phyloP scores from a whole-genome alignment of 1,284 basidiomycete genomes.

The Melampsora medusae region DNA sequence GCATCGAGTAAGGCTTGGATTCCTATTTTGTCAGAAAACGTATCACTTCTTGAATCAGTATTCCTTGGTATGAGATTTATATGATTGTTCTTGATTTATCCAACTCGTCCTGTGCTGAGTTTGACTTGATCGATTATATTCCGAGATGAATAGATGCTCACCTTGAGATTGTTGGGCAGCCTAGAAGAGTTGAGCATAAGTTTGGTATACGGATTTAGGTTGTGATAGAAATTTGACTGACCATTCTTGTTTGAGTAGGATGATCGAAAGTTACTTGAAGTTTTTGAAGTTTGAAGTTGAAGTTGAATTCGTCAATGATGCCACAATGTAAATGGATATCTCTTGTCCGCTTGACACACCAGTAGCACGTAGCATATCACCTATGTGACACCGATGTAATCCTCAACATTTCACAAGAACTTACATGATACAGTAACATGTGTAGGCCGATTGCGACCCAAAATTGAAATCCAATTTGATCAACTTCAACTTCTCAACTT shows the following conservation, averaged over 20 bases:
- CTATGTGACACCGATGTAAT: background rate
- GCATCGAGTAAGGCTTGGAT: constrained; percentile 41
- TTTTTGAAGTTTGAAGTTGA: background rate
- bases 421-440: too few species aligned
- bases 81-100: too few species aligned
- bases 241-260: background rate
- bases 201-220: too few species aligned
- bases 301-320: background rate
- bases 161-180: constrained; percentile 44
- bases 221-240: background rate
- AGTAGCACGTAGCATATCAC: background rate
- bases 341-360: background rate
- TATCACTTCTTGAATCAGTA: background rate
- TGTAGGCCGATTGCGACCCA: too few species aligned
- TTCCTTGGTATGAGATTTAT: background rate
- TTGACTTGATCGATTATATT: too few species aligned
- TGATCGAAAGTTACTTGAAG: background rate
- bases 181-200: background rate
- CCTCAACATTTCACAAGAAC: background rate
- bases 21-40: background rate
- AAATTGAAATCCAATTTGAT: background rate
- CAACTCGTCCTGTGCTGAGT: background rate
- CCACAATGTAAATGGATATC: too few species aligned
- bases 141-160: background rate
- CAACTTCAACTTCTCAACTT: background rate